Evolutionary conservation across 257 asterid genomes (phyloP).

Genomic region (Solanum corneliomulleri): DNA sequence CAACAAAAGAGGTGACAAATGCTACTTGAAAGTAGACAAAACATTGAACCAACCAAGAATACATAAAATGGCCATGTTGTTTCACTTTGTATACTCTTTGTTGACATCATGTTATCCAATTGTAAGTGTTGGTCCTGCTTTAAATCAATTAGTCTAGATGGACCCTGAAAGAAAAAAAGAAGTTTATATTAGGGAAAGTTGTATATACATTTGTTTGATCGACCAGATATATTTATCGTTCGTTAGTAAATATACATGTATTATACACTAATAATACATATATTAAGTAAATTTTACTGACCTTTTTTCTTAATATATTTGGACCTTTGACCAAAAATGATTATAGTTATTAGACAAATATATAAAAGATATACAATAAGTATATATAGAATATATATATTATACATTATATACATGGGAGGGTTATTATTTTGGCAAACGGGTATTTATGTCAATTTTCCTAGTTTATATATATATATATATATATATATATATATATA

Average conservation of each 20-base stretch:
- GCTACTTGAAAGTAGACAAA: conserved; percentile 88
- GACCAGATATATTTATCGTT: not conserved
- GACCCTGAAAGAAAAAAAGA: conserved; percentile 31
- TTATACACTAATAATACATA: not conserved
- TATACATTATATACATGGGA: not conserved
- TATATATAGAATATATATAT: not conserved
- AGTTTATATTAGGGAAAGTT: not conserved
- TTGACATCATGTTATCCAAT: conserved; percentile 11
- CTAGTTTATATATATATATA: too few species aligned
- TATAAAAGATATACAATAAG: not conserved
- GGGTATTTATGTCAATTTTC: not conserved
- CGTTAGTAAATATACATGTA: not conserved
- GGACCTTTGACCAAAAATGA: not conserved
- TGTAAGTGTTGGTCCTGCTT: conserved; percentile 32
- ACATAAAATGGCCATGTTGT: conserved; percentile 84
- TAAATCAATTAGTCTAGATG: conserved; percentile 33
- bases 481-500: too few species aligned
- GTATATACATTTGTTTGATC: not conserved
- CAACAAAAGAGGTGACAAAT: conserved; percentile 81
- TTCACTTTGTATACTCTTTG: conserved; percentile 7
- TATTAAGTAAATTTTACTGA: not conserved
- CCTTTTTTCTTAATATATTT: not conserved
- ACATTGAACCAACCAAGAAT: conserved; percentile 71
- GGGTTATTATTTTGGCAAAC: not conserved
- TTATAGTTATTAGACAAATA: not conserved